Base-by-base conservation (phyloP, 345 rosid genomes). In the Physaria fendleri region DNA sequence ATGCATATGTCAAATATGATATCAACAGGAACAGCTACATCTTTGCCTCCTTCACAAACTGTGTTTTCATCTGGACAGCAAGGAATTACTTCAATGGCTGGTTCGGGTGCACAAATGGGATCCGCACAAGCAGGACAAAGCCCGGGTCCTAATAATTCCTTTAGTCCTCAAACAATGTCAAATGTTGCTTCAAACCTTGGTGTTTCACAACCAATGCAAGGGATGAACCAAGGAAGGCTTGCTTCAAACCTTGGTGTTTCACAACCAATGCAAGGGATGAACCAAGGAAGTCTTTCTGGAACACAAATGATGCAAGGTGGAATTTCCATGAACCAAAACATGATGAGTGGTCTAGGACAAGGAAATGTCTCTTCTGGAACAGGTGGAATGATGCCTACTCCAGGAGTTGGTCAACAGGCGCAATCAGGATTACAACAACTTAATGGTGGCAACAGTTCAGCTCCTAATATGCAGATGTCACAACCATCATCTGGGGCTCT, bases 1-100 rank as follows among this genome's bases (percentile, higher is more conserved):
- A 79, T 89, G 94, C 99, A 85, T 76, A 82, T 89, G 90, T 87
- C 97, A 50, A 89, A 82, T 74, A 85, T 89, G 99, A 87, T 93
- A 72, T 87, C 97, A 56, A 85, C 84, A 73, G 92, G 95, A 79
- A 85, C 81, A 81, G 77, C 82, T 53, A 63, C 75, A 35, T 79
- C 99, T 30, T 80, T 87, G 69, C 90, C 97, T 77, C 67, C 91
- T 56, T 49, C 90, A 65, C 97, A 85, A 60, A 75, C 75, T 69
- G 85, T 78, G 11, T 79, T 83, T 72, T 78, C 97, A 64, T 78
- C 95, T 62, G 94, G 87, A 46, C 96, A 85, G 67, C 96, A 82
- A 62, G 84, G 81, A 56, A 74, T 81, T 42, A 69, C 79, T 52
- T 77, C 96, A 24, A 63, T 79, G 59, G 71, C 79, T 28, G 88